Conservation (phyloP, 179 eudicot species). For the Dionaea muscipula region DNA sequence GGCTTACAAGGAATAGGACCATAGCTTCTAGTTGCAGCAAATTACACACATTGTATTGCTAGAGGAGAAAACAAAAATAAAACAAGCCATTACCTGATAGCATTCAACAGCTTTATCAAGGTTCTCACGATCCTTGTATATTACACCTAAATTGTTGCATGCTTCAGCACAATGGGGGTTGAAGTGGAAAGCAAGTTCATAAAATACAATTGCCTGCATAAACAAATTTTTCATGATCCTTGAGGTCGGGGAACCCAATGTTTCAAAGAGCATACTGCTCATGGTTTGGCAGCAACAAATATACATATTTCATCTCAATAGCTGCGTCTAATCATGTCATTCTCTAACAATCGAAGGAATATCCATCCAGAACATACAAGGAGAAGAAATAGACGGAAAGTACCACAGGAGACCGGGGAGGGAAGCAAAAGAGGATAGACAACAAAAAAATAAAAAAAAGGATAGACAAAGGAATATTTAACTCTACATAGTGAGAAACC, state of each 20-base stretch:
- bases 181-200: constrained; percentile 99
- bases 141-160: constrained; percentile 95
- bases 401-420: background rate
- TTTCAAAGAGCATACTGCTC: background rate
- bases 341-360: background rate
- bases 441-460: background rate
- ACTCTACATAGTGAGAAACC: background rate
- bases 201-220: constrained; percentile 88
- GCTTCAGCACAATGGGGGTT: constrained; percentile 99
- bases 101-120: constrained; percentile 99
- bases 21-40: background rate
- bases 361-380: background rate
- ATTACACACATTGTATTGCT: background rate
- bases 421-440: background rate
- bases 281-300: background rate
- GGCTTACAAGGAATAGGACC: background rate
- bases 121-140: constrained; percentile 96
- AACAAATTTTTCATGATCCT: background rate
- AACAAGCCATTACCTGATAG: constrained; percentile 59
- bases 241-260: background rate
- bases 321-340: background rate
- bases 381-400: background rate
- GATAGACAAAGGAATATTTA: constrained; percentile 1
- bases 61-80: constrained; percentile 3
- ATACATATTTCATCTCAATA: background rate